These are phyloP conservation scores for Eragrostis curvula DNA, from an alignment of 176 grass and related monocot genomes.

Conservation along the genomic window DNA sequence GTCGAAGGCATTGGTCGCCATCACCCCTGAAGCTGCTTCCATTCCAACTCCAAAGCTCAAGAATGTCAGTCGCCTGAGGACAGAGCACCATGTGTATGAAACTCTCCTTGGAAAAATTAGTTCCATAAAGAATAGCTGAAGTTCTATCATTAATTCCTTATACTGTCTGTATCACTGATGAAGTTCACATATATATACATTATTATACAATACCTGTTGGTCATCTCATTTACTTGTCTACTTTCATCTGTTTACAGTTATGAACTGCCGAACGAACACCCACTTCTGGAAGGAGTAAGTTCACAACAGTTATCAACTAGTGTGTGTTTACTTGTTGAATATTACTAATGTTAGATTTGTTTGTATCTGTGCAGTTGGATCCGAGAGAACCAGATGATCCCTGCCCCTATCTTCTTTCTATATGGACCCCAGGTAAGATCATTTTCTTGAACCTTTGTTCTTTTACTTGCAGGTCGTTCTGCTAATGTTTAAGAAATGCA, in stretches of 20 bases:
- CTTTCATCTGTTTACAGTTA: constrained; percentile 67
- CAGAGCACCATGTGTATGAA: constrained; percentile 94
- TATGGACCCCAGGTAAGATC: constrained; percentile 86
- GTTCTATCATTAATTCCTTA: constrained; percentile 2
- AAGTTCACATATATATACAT: background rate
- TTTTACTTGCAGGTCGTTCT: background rate
- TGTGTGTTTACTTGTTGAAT: constrained; percentile 10
- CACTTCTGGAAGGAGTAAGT: constrained; percentile 72
- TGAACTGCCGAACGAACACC: constrained; percentile 77
- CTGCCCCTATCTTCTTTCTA: constrained; percentile 77
- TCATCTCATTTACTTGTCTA: constrained; percentile 31
- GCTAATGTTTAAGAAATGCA: constrained; percentile 30
- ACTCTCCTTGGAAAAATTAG: constrained; percentile 24
- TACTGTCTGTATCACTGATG: background rate
- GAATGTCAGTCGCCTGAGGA: constrained; percentile 85
- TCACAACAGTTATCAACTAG: constrained; percentile 20
- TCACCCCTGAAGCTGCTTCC: constrained; percentile 71
- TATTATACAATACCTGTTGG: background rate
- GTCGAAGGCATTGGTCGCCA: constrained; percentile 72
- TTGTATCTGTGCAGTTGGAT: constrained; percentile 58
- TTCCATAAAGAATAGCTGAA: constrained; percentile 11
- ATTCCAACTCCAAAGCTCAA: constrained; percentile 87
- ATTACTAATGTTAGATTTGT: constrained; percentile 32
- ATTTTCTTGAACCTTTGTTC: constrained; percentile 32
- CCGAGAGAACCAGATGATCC: constrained; percentile 82